Base-by-base conservation (phyloP, 208 protist species). In the Acanthamoeba castellanii region DNA sequence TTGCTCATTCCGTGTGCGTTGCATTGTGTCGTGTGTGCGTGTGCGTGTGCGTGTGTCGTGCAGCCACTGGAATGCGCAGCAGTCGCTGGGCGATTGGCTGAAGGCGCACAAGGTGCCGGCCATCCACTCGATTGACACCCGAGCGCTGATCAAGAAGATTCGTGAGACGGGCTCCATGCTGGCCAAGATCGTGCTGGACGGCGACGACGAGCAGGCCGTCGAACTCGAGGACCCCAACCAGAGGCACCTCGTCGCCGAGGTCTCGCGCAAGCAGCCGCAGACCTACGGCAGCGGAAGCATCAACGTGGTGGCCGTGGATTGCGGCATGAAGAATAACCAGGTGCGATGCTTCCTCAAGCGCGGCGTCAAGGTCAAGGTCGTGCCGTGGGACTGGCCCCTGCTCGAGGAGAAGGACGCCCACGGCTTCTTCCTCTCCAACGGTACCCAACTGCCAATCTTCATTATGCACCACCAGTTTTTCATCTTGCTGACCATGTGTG, bases 91-190 rank as follows among this genome's bases (percentile, higher is more conserved):
- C 14, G 84, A 95, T 45, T 99, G 99, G 99, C 96, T 99, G 45
- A 91, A 97, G 55, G 81, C 97, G 88, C 97, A 99, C 92, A 98
- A 99, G 87, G 98, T 99, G 66, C 99, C 99, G 42, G 99, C 97
- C 61, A 98, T 99, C 90, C 99, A 98, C 96, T 99, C 99, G 94
- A 98, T 99, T 22, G 99, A 99, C 96, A 99, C 99, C 2, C 97
- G 99, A 85, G 98, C 97, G 87, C 98, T 99, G 85, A 99, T 99
- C 45, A 98, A 99, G 94, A 98, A 98, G 82, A 98, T 99, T 84
- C 98, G 99, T 59, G 98, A 99, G 42, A 98, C 98, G 94, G 99
- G 97, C 61, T 74, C 70, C 50, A 97, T 97, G 95, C 95, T 97
- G 42, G 94, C 92, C 45, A 96, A 97, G 92, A 95, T 98, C 84